Evolutionary conservation across 805 yeast genomes (phyloP), one percentile per base, ranked within the genome.

Genomic region (fission yeast (Schizosaccharomyces pombe)): DNA sequence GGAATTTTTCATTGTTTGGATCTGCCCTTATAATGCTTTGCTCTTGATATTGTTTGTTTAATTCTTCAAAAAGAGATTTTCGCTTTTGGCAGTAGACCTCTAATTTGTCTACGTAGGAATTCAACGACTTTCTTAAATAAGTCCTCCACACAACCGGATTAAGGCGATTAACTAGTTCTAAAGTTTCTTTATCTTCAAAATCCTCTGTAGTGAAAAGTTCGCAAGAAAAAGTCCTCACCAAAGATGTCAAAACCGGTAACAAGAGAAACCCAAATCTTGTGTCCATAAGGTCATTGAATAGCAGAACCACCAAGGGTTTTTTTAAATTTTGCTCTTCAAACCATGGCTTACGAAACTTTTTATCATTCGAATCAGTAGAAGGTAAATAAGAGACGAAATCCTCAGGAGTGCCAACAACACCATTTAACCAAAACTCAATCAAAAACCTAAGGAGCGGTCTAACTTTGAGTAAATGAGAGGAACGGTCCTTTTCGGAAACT

Each of bases 401-500:
- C 26, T 69, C 67, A 5, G 70, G 56, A 9, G 68, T 65, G 47
- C 75, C 63, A 58, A 81, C 75, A 0, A 84, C 61, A 0, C 83
- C 85, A 16, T 72, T 73, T 1, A 75, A 57, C 60, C 74, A 70
- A 30, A 82, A 69, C 63, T 83, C 93, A 40, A 74, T 70, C 9
- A 80, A 59, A 1, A 82, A 57, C 14, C 43, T 37, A 5, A 37
- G 22, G 22, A 37, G 43, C 2, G 43, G 24, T 11, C 43, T 37
- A 16, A 24, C 22, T 37, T 37, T 37, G 4, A 24, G 24, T 16
- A 11, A 6, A 37, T 37, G n/a, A n/a, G n/a, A n/a, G n/a, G n/a
- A n/a, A n/a, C n/a, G n/a, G n/a, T n/a, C n/a, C n/a, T 8, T 32
- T 9, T 32, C 8, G 37, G 14, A 32, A 32, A 14, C 37, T 14